Percentiles rank a stretch among this genome's conserved stretches.
These are phyloP conservation scores for Auricularia cornea DNA, from an alignment of 768 basidiomycete species.

Conservation along the genomic window DNA sequence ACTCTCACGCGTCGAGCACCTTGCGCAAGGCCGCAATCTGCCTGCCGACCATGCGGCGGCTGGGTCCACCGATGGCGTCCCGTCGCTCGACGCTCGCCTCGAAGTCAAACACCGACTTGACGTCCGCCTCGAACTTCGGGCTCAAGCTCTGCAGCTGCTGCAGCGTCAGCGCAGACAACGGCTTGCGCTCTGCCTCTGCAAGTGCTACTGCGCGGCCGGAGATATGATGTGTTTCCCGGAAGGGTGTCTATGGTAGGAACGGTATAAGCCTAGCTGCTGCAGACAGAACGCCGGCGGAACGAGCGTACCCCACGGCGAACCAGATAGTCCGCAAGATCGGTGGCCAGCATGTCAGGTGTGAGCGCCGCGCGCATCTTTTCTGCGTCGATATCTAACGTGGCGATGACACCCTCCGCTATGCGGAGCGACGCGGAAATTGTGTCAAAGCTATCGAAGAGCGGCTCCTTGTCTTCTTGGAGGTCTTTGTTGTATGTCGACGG, in stretches of 20 bases:
- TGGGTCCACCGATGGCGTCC: slow-evolving; percentile 87
- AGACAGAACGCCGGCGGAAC: not conserved
- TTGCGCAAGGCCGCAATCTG: slow-evolving; percentile 74
- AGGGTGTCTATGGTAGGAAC: slow-evolving; percentile 73
- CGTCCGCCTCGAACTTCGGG: slow-evolving; percentile 72
- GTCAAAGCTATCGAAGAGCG: slow-evolving; percentile 88
- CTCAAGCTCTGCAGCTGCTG: slow-evolving; percentile 72
- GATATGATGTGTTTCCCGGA: slow-evolving; percentile 97
- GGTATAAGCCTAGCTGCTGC: not conserved
- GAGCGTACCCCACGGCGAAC: slow-evolving; percentile 90
- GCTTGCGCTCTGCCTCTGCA: slow-evolving; percentile 74
- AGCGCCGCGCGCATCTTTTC: slow-evolving; percentile 85
- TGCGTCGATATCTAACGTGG: slow-evolving; percentile 76
- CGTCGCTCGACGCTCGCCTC: slow-evolving; percentile 91
- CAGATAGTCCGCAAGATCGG: slow-evolving; percentile 97
- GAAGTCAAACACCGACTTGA: slow-evolving; percentile 84
- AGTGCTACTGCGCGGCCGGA: slow-evolving; percentile 94
- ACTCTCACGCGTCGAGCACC: slow-evolving; percentile 27
- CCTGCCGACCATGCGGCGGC: slow-evolving; percentile 70
- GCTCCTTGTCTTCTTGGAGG: slow-evolving; percentile 97
- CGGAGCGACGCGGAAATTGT: slow-evolving; percentile 80
- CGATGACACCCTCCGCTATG: slow-evolving; percentile 91
- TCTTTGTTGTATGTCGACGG: slow-evolving; percentile 99
- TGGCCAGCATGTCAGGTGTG: slow-evolving; percentile 97
- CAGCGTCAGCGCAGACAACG: slow-evolving; percentile 72